phyloP scores from a whole-genome alignment of 805 yeast genomes.

The Barnettozyma botsteinii region DNA sequence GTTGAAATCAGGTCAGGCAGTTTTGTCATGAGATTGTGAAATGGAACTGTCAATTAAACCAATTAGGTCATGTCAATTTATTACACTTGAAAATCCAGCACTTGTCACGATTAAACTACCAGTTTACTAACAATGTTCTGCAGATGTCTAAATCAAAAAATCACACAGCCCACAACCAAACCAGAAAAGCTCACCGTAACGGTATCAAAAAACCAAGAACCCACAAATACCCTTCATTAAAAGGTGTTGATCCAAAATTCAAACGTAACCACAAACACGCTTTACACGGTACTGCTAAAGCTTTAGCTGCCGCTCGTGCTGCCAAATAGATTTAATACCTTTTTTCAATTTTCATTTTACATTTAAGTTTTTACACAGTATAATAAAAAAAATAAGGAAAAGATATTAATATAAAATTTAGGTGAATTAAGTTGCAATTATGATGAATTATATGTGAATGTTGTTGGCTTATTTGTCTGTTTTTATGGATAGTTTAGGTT shows the following conservation, averaged over 20 bases:
- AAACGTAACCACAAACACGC: conserved; percentile 99
- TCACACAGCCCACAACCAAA: conserved; percentile 99
- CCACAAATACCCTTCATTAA: conserved; percentile 95
- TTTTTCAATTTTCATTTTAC: neutral
- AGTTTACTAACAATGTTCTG: conserved; percentile 28
- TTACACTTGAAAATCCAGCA: neutral
- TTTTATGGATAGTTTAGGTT: conserved; percentile 9
- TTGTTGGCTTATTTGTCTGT: conserved; percentile 9
- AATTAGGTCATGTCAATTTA: too few relatives aligned
- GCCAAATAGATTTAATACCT: conserved; percentile 13
- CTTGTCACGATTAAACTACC: neutral
- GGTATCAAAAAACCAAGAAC: conserved; percentile 99
- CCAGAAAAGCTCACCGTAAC: conserved; percentile 99
- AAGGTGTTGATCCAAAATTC: conserved; percentile 99
- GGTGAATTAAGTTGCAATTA: neutral
- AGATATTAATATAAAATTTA: neutral
- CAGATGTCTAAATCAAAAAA: conserved; percentile 98
- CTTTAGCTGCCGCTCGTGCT: conserved; percentile 77
- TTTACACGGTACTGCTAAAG: conserved; percentile 95
- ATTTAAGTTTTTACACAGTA: neutral
- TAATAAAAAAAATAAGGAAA: neutral
- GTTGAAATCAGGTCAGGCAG: too few relatives aligned
- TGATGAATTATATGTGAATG: neutral
- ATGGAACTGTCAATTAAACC: too few relatives aligned
- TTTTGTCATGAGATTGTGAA: too few relatives aligned